These are phyloP conservation scores for Talaromyces albobiverticillius DNA, from an alignment of 2,329 filamentous ascomycete genomes.

Conservation along the genomic window DNA sequence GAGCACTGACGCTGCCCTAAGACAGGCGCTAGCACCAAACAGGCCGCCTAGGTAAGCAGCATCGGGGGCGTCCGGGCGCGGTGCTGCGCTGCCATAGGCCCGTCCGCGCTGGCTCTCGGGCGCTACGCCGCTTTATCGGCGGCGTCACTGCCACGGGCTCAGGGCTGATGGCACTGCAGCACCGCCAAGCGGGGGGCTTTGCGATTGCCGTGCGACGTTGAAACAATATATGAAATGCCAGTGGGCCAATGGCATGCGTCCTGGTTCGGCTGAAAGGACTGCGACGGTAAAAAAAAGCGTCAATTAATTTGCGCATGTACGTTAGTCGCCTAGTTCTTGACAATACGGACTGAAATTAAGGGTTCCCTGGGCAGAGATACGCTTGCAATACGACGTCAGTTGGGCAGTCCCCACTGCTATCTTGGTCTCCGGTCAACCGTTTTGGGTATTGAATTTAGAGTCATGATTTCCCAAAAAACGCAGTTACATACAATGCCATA, in stretches of 20 bases:
- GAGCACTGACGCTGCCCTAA: neutral
- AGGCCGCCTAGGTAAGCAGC: neutral
- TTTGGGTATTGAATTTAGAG: constrained; percentile 12
- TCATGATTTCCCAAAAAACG: constrained; percentile 7
- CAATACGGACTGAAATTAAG: too few species aligned
- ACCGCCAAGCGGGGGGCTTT: neutral
- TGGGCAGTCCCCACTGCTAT: constrained; percentile 6
- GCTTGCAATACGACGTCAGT: constrained; percentile 7
- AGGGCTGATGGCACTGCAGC: constrained; percentile 13
- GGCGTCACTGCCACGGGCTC: constrained; percentile 7
- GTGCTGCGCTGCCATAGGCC: neutral
- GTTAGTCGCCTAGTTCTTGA: too few species aligned
- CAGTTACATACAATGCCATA: too few species aligned
- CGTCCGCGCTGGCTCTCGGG: too few species aligned
- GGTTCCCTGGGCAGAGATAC: too few species aligned
- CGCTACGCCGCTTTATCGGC: too few species aligned
- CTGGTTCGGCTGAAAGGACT: neutral
- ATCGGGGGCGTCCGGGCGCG: constrained; percentile 8
- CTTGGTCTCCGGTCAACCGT: constrained; percentile 13
- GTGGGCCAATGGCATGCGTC: neutral
- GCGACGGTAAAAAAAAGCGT: neutral
- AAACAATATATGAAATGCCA: neutral
- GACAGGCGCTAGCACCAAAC: neutral
- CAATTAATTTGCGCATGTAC: constrained; percentile 4
- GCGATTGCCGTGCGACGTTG: neutral